phyloP scores from a whole-genome alignment of 2,329 filamentous ascomycete species.

The Pyricularia sp. region DNA sequence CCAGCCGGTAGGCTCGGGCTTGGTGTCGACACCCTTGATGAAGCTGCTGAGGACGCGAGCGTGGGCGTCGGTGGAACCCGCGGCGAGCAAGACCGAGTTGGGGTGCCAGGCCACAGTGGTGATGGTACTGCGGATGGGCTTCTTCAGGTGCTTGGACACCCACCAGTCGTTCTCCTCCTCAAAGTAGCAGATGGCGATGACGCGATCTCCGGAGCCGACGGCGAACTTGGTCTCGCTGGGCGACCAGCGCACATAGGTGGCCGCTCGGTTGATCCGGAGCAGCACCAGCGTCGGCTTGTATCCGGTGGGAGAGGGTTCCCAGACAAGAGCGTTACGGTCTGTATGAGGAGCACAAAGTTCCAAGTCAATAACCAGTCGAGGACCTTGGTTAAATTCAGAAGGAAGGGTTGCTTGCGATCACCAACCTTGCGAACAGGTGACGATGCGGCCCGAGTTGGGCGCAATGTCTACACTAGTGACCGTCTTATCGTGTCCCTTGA shows the following conservation, averaged over 20 bases:
- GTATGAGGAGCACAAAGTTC: conserved; percentile 6
- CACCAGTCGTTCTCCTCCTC: conserved; percentile 99
- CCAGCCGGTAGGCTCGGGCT: conserved; percentile 80
- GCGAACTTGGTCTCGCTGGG: conserved; percentile 96
- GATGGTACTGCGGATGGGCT: conserved; percentile 94
- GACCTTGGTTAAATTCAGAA: not conserved
- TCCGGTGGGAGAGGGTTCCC: conserved; percentile 82
- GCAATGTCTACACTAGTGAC: conserved; percentile 96
- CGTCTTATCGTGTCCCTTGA: conserved; percentile 93
- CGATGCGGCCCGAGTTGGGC: conserved; percentile 78
- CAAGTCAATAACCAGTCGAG: not conserved
- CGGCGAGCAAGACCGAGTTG: conserved; percentile 87
- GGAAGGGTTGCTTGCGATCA: conserved; percentile 3
- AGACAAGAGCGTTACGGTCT: conserved; percentile 97
- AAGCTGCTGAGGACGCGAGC: conserved; percentile 90
- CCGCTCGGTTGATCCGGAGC: conserved; percentile 90
- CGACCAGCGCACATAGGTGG: conserved; percentile 94
- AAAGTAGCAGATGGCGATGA: conserved; percentile 96
- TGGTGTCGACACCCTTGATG: conserved; percentile 84
- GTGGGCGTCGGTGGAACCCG: conserved; percentile 94
- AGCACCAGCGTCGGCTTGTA: conserved; percentile 97
- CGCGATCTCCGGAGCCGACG: conserved; percentile 86
- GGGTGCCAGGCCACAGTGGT: conserved; percentile 94
- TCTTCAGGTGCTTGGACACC: conserved; percentile 99
- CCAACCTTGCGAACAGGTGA: conserved; percentile 89